phyloP scores from a whole-genome alignment of 305 asterid genomes.

The Petunia hybrid region DNA sequence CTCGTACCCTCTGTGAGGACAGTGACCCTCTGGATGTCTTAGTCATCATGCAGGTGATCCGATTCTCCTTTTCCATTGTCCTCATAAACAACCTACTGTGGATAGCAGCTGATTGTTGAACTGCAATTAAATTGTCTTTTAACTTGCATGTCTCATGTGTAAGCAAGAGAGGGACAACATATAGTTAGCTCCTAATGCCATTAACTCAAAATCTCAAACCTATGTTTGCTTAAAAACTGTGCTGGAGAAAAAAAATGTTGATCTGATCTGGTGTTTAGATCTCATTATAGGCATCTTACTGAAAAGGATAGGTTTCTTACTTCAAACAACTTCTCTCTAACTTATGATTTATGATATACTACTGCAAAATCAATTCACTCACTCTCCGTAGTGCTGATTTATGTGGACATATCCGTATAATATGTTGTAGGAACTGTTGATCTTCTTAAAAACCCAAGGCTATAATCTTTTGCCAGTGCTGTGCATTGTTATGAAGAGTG shows the following conservation, averaged over 20 bases:
- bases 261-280: not conserved
- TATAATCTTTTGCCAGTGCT: not conserved
- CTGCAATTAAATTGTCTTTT: not conserved
- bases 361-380: not conserved
- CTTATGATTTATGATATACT: not conserved
- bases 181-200: not conserved
- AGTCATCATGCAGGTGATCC: conserved; percentile 93
- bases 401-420: not conserved
- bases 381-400: not conserved
- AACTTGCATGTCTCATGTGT: not conserved
- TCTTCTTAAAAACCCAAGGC: not conserved
- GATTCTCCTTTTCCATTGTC: conserved; percentile 1
- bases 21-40: conserved; percentile 92
- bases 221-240: not conserved
- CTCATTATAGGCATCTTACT: not conserved
- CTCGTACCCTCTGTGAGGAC: conserved; percentile 97
- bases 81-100: not conserved
- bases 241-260: not conserved
- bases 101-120: not conserved
- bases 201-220: not conserved
- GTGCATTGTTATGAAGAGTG: not conserved
- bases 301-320: not conserved
- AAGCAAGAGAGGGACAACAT: not conserved
- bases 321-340: not conserved
- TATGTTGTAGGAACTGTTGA: not conserved